These are phyloP conservation scores for Capronia epimyces DNA, from an alignment of 2,329 filamentous ascomycete species.

Conservation along the genomic window DNA sequence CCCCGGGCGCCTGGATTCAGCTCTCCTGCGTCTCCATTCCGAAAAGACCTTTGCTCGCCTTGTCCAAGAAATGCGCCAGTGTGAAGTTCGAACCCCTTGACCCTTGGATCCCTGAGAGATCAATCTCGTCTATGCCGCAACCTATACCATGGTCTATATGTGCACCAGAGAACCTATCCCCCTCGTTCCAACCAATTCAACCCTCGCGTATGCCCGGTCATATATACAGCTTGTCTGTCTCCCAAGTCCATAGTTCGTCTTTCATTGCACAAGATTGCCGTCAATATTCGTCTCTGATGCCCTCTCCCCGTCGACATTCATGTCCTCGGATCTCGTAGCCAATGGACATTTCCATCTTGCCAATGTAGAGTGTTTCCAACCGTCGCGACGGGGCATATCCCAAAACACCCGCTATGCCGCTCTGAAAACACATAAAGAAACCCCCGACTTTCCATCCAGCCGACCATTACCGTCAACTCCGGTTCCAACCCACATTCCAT, in stretches of 20 bases:
- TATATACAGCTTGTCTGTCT: neutral
- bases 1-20: neutral
- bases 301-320: neutral
- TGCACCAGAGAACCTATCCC: neutral
- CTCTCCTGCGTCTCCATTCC: too few species aligned
- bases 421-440: constrained; percentile 1
- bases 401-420: constrained; percentile 21
- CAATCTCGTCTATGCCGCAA: neutral
- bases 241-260: neutral
- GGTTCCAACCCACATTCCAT: constrained; percentile 59
- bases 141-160: neutral
- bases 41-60: too few species aligned
- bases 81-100: too few species aligned
- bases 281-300: neutral
- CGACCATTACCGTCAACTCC: constrained; percentile 41
- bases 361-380: too few species aligned
- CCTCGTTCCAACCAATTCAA: neutral
- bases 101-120: neutral
- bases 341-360: too few species aligned
- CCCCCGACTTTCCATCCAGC: neutral
- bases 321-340: neutral
- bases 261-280: neutral
- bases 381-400: neutral
- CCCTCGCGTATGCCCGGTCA: neutral
- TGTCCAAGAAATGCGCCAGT: neutral